Evolutionary conservation across 2,329 filamentous ascomycete species (phyloP).

Genomic region (Cladorrhinum sp.): DNA sequence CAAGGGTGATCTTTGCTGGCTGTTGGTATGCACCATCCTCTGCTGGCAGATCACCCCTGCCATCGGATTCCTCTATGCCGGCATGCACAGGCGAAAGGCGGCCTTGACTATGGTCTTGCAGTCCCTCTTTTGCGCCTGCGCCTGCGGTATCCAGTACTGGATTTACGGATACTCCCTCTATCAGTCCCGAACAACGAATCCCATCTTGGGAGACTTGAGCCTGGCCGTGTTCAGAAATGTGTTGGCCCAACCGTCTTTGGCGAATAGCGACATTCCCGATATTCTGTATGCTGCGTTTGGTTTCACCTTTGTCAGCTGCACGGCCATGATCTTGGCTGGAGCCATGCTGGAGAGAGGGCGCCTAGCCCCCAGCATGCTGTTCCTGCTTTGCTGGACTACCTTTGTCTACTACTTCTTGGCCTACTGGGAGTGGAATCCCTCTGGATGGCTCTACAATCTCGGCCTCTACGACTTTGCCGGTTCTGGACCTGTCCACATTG

Average conservation of each 20-base stretch:
- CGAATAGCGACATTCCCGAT: slow-evolving; percentile 37
- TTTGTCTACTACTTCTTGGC: slow-evolving; percentile 60
- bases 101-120: slow-evolving; percentile 46
- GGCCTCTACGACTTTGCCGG: slow-evolving; percentile 59
- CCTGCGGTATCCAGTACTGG: slow-evolving; percentile 46
- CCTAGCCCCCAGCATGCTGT: slow-evolving; percentile 53
- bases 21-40: slow-evolving; percentile 37
- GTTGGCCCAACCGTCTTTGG: slow-evolving; percentile 37
- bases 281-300: slow-evolving; percentile 39
- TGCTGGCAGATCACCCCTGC: slow-evolving; percentile 41
- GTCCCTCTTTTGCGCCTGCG: slow-evolving; percentile 45
- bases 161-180: slow-evolving; percentile 46
- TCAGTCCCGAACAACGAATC: slow-evolving; percentile 35
- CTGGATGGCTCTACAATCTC: slow-evolving; percentile 62
- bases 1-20: slow-evolving; percentile 45
- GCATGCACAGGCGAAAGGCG: slow-evolving; percentile 38
- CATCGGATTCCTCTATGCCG: slow-evolving; percentile 40
- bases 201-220: slow-evolving; percentile 37
- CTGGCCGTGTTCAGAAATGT: slow-evolving; percentile 36
- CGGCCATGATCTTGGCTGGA: slow-evolving; percentile 40
- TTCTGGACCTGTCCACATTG: slow-evolving; percentile 62
- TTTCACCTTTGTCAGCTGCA: slow-evolving; percentile 38
- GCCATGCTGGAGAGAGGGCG: slow-evolving; percentile 38
- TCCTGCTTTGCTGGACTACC: slow-evolving; percentile 61
- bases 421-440: slow-evolving; percentile 66